Evolutionary conservation across 1,284 basidiomycete species (phyloP), one percentile per base, ranked within the genome.

Genomic region (Marasmius sp.): DNA sequence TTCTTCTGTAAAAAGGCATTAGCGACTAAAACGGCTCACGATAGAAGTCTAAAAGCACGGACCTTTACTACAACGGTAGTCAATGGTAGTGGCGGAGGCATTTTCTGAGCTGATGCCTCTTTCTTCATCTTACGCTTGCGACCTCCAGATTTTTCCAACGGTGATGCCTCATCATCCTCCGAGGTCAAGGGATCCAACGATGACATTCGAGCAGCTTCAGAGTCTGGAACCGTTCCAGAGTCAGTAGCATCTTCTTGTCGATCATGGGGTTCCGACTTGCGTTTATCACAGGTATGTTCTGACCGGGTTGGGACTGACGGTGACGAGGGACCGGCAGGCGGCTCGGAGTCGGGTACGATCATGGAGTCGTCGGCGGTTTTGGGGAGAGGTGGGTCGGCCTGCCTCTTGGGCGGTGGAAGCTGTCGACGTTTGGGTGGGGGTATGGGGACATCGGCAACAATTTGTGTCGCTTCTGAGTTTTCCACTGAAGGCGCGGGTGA

Each of bases 331-430:
- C 52, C 69, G 59, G 64, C 65, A 61, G 71, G 64, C 51, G 84
- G 81, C 61, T 86, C 85, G 7, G 84, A 87, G 67, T 87, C 86
- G 5, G 86, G 85, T 18, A 88, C 75, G 57, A 86, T 58, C 3
- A 61, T 59, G 18, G 54, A 2, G 38, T 50, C 58, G 52, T 82
- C 81, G 67, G 77, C 74, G 6, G 64, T 60, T n/a, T 36, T 34
- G 6, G 27, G 11, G 34, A 10, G 16, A 7, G 20, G 12, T n/a
- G 53, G 18, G 39, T 10, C n/a, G 20, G 6, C 38, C 7, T 9
- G 20, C 14, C 53, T 27, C 39, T 38, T 54, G 34, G 52, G 36
- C 6, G 52, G 34, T 38, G 52, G 52, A 20, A 54, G 52, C 16
- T 54, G 52, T 2, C 52, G 33, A 16, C 52, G 52, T 38, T 9